Evolutionary conservation across 2,329 filamentous ascomycete species (phyloP).

Genomic region (Claviceps capensis): DNA sequence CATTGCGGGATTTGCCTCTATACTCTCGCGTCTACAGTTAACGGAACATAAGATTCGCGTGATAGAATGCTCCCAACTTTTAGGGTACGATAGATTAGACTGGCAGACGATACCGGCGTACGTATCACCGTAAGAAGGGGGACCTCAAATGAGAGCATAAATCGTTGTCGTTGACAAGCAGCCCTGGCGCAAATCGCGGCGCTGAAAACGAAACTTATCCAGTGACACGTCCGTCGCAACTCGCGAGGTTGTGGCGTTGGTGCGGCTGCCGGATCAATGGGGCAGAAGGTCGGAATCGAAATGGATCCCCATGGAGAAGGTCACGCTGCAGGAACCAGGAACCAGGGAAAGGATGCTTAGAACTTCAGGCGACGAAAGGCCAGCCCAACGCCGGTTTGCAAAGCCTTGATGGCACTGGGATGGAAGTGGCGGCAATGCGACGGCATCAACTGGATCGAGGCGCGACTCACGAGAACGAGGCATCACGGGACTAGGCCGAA

Average conservation of each 20-base stretch:
- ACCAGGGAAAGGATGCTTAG: background rate
- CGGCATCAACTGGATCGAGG: background rate
- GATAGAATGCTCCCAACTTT: background rate
- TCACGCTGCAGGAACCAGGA: constrained; percentile 2
- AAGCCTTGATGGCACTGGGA: background rate
- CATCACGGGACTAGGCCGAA: background rate
- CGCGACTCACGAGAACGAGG: background rate
- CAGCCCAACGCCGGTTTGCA: background rate
- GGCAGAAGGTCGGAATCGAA: background rate
- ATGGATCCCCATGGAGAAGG: background rate
- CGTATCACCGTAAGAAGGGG: background rate
- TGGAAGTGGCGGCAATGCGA: background rate
- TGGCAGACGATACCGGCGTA: background rate
- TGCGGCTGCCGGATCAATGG: background rate
- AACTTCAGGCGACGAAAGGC: background rate
- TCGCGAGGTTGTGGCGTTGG: background rate
- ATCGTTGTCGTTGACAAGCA: background rate
- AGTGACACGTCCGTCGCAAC: background rate
- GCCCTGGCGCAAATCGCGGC: background rate
- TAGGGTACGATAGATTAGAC: background rate
- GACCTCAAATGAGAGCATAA: background rate
- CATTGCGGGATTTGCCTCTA: background rate
- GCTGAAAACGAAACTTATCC: background rate
- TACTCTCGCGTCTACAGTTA: background rate
- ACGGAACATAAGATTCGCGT: background rate